Conservation (phyloP, 2,329 filamentous ascomycete species). For the Penicillium sp. region DNA sequence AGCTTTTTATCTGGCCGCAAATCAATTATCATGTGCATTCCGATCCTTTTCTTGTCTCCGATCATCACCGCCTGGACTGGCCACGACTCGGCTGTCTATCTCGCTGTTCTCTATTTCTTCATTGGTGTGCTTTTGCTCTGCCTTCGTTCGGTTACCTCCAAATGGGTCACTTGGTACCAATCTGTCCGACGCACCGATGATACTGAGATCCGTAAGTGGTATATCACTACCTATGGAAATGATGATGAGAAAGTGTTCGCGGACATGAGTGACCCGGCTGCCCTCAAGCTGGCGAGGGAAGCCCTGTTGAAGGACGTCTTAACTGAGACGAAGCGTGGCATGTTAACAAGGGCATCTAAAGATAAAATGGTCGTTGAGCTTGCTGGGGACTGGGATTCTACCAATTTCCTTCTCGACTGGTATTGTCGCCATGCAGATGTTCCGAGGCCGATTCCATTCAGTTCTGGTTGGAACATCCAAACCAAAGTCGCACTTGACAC, state of each 20-base stretch:
- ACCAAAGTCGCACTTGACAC: slow-evolving; percentile 55
- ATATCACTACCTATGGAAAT: slow-evolving; percentile 33
- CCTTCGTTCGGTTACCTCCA: slow-evolving; percentile 53
- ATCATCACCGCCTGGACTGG: slow-evolving; percentile 54
- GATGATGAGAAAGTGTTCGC: slow-evolving; percentile 42
- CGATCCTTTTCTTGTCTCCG: slow-evolving; percentile 57
- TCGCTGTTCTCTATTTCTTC: slow-evolving; percentile 55
- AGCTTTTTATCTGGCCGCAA: slow-evolving; percentile 57
- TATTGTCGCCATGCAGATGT: slow-evolving; percentile 51
- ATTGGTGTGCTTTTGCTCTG: slow-evolving; percentile 52
- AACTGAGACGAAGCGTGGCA: slow-evolving; percentile 43
- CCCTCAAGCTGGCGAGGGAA: slow-evolving; percentile 48
- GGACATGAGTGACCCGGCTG: slow-evolving; percentile 49
- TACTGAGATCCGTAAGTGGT: slow-evolving; percentile 43
- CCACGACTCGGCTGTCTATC: slow-evolving; percentile 57
- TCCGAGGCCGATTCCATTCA: slow-evolving; percentile 53
- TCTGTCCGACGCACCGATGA: slow-evolving; percentile 41
- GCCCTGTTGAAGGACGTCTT: slow-evolving; percentile 48
- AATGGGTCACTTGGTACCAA: slow-evolving; percentile 59
- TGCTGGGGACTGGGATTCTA: slow-evolving; percentile 52
- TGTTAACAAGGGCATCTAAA: slow-evolving; percentile 44
- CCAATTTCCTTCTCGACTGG: slow-evolving; percentile 55
- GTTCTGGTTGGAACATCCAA: slow-evolving; percentile 58
- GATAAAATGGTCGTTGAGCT: slow-evolving; percentile 52
- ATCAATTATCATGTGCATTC: slow-evolving; percentile 55